Evolutionary conservation across 2,329 filamentous ascomycete species (phyloP).

Genomic region (Trichoderma citrinoviride): DNA sequence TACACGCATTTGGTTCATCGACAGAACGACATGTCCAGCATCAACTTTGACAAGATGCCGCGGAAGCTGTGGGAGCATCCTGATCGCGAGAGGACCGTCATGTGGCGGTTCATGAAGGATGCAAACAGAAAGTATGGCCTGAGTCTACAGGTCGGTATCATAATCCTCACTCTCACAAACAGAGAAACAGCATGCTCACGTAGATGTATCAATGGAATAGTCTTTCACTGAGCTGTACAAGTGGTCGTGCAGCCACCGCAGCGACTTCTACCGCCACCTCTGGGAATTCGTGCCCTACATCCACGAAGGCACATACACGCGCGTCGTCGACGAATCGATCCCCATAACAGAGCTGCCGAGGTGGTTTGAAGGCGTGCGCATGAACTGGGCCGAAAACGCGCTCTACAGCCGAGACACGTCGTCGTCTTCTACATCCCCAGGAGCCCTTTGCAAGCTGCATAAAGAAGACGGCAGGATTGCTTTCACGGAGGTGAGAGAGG

Average conservation of each 20-base stretch:
- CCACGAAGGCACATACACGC: conserved; percentile 57
- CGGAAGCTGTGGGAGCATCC: conserved; percentile 69
- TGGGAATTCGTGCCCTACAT: conserved; percentile 62
- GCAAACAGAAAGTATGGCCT: conserved; percentile 58
- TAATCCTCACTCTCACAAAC: background rate
- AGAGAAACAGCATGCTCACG: too few species aligned
- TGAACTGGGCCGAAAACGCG: conserved; percentile 81
- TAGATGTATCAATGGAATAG: background rate
- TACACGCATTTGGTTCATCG: too few species aligned
- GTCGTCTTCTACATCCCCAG: conserved; percentile 39
- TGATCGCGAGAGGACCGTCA: conserved; percentile 57
- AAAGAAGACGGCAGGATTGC: conserved; percentile 73
- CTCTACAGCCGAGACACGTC: conserved; percentile 54
- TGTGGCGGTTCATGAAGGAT: conserved; percentile 65
- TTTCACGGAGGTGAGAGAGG: conserved; percentile 70
- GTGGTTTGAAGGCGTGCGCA: conserved; percentile 72
- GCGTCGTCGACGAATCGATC: conserved; percentile 65
- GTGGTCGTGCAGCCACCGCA: conserved; percentile 62
- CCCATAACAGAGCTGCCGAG: conserved; percentile 69
- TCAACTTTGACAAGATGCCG: conserved; percentile 42
- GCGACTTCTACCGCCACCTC: conserved; percentile 63
- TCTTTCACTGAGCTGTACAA: conserved; percentile 65
- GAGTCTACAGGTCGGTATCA: conserved; percentile 52
- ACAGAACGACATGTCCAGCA: conserved; percentile 23
- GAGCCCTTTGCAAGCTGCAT: conserved; percentile 48